phyloP scores from a whole-genome alignment of 768 basidiomycete species.

The Amanita rubescens region DNA sequence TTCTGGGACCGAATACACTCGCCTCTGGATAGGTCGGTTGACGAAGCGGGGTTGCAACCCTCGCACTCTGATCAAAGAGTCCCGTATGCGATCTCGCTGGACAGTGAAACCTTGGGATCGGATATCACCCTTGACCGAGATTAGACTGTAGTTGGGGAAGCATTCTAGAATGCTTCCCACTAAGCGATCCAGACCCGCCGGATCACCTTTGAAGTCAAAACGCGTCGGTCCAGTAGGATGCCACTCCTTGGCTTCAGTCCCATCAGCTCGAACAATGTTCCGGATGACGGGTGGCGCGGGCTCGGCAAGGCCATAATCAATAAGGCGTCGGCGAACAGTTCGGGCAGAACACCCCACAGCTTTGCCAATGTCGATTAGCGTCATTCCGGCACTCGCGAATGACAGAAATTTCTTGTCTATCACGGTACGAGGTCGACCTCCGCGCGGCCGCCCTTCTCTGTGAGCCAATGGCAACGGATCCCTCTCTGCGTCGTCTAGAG shows the following conservation, averaged over 20 bases:
- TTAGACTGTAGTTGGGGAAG: too few species aligned
- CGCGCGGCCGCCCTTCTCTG: neutral
- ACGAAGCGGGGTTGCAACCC: constrained; percentile 6
- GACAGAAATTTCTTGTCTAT: too few species aligned
- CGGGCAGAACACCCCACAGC: neutral
- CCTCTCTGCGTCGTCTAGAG: too few species aligned
- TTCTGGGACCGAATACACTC: constrained; percentile 18
- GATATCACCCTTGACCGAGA: too few species aligned
- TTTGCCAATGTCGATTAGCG: neutral
- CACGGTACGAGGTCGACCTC: too few species aligned
- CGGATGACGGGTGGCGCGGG: neutral
- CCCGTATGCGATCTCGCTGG: neutral
- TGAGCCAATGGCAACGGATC: too few species aligned
- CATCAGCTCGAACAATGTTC: neutral
- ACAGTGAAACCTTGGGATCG: too few species aligned
- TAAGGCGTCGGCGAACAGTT: neutral
- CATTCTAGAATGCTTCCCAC: too few species aligned
- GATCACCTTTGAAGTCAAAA: too few species aligned
- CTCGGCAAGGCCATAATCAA: neutral
- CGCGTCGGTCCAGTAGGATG: too few species aligned
- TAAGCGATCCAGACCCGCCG: too few species aligned
- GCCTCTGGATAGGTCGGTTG: constrained; percentile 12
- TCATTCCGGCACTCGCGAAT: too few species aligned
- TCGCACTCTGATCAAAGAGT: neutral
- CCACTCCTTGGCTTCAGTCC: neutral